Percentiles rank a stretch among this genome's conserved stretches.
Conservation (phyloP, 345 rosid genomes). For the Camelina sativa region DNA sequence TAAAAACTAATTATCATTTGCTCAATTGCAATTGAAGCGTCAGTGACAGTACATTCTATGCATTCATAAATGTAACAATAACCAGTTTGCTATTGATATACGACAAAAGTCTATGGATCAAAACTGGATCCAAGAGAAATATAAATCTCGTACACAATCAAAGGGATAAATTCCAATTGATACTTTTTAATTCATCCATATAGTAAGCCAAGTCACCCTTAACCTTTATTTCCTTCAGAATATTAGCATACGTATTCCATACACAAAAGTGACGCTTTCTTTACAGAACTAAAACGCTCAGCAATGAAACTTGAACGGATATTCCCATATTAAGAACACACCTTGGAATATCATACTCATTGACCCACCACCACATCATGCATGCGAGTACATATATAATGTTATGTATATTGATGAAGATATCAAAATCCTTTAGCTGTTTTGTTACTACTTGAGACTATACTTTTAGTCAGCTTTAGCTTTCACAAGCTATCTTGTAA, state of each 20-base stretch:
- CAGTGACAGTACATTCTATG: background rate
- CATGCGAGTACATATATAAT: background rate
- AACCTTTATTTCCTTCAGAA: too few relatives aligned
- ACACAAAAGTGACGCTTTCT: background rate
- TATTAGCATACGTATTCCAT: background rate
- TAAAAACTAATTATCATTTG: background rate
- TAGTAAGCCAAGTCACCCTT: too few relatives aligned
- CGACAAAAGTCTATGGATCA: background rate
- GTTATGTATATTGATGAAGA: constrained; percentile 16
- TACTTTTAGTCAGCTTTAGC: background rate
- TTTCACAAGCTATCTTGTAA: constrained; percentile 35
- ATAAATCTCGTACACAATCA: background rate
- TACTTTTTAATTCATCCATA: background rate
- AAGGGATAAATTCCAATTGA: background rate
- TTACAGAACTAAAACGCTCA: background rate
- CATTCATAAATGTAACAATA: background rate
- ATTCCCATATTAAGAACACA: background rate
- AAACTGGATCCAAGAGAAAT: background rate
- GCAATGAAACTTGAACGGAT: background rate
- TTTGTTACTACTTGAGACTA: background rate
- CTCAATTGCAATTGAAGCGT: background rate
- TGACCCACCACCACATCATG: background rate
- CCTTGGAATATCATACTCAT: background rate
- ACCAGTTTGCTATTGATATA: background rate
- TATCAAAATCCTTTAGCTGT: background rate